Conservation (phyloP, 2,329 filamentous ascomycete genomes). For the Scedosporium aurantiacum region DNA sequence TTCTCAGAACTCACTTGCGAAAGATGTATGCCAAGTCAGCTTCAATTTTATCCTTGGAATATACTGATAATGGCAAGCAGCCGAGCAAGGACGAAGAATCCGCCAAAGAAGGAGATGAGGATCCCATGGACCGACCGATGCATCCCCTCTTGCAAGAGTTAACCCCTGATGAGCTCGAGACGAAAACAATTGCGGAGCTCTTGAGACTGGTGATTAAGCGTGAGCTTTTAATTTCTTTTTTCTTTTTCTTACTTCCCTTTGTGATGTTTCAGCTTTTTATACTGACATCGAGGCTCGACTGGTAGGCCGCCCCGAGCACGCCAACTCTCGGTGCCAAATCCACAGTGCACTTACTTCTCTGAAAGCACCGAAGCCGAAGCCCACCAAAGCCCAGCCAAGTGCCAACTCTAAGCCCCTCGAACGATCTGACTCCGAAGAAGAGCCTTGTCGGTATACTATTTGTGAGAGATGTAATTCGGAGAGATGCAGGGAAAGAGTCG, state of each 20-base stretch:
- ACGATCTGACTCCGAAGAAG: too few species aligned
- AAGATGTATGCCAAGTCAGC: neutral
- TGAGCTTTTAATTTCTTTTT: neutral
- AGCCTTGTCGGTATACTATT: too few species aligned
- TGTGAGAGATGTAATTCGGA: too few species aligned
- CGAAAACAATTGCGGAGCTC: neutral
- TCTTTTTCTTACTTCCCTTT: neutral
- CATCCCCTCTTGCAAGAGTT: neutral
- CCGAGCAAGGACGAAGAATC: neutral
- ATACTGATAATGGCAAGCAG: neutral
- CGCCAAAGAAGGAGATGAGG: neutral
- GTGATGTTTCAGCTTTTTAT: neutral
- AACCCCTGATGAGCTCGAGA: neutral
- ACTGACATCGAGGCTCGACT: neutral
- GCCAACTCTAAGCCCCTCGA: too few species aligned
- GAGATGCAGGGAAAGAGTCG: too few species aligned
- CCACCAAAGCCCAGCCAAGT: too few species aligned
- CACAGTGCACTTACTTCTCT: slow-evolving; percentile 2
- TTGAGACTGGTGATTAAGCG: slow-evolving; percentile 2
- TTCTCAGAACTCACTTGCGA: neutral
- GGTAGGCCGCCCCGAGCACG: neutral
- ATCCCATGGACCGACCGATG: neutral
- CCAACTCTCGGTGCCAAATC: slow-evolving; percentile 1
- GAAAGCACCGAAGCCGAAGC: neutral
- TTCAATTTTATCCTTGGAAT: neutral